Conservation (phyloP, 139 green algal genomes). For the Chlorella vulgaris region DNA sequence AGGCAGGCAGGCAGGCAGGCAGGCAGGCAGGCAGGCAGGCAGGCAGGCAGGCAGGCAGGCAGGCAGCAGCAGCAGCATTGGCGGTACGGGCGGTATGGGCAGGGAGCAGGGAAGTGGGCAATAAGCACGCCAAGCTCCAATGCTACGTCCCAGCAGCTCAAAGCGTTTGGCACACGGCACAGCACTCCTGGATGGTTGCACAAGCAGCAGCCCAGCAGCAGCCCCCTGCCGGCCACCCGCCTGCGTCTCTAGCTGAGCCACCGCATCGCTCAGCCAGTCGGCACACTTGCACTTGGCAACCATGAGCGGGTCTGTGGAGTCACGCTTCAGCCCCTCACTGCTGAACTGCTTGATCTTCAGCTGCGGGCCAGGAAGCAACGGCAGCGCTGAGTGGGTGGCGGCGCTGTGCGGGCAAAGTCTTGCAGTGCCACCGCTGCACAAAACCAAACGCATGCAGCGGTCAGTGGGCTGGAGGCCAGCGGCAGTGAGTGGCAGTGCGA, state of each 20-base stretch:
- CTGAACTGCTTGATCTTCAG: constrained; percentile 49
- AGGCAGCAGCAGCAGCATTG: not conserved
- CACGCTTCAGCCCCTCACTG: constrained; percentile 28
- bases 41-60: not conserved
- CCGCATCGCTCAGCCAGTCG: constrained; percentile 31
- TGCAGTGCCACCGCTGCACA: too few species aligned
- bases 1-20: not conserved
- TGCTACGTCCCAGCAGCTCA: too few species aligned
- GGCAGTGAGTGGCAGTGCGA: not conserved
- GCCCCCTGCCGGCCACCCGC: not conserved
- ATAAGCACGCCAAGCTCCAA: too few species aligned
- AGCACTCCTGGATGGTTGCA: too few species aligned
- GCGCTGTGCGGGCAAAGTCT: too few species aligned
- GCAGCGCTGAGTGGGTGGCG: not conserved
- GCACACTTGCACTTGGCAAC: constrained; percentile 26
- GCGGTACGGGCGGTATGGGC: too few species aligned
- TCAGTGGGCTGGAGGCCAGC: too few species aligned
- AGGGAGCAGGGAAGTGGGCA: too few species aligned
- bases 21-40: not conserved
- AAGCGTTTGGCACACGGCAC: too few species aligned
- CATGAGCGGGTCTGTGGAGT: constrained; percentile 26
- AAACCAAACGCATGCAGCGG: too few species aligned
- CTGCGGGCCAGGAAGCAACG: not conserved
- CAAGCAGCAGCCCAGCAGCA: not conserved
- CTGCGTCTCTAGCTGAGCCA: constrained; percentile 38